These are phyloP conservation scores for Jasminum sambac DNA, from an alignment of 257 asterid genomes.

Conservation along the genomic window DNA sequence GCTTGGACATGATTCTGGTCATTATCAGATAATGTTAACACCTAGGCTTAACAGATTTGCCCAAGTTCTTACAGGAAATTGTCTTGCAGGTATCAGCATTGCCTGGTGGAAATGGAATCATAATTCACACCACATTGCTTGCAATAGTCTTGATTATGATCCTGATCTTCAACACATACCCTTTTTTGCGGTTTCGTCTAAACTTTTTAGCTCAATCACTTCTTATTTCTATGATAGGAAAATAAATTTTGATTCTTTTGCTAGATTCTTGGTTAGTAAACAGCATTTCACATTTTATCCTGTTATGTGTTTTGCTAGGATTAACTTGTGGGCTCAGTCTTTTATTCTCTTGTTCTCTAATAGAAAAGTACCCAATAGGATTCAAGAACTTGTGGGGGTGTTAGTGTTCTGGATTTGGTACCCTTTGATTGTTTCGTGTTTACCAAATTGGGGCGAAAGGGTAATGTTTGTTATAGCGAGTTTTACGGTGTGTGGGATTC, in stretches of 20 bases:
- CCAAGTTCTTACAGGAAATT: slow-evolving; percentile 64
- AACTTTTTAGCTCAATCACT: slow-evolving; percentile 57
- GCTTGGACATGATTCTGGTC: slow-evolving; percentile 94
- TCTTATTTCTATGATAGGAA: slow-evolving; percentile 56
- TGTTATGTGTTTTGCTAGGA: slow-evolving; percentile 74
- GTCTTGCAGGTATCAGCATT: slow-evolving; percentile 81
- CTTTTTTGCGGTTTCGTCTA: slow-evolving; percentile 69
- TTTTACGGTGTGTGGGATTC: slow-evolving; percentile 61
- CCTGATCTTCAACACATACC: slow-evolving; percentile 93
- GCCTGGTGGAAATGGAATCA: slow-evolving; percentile 93
- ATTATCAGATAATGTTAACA: slow-evolving; percentile 59
- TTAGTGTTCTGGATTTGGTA: slow-evolving; percentile 82
- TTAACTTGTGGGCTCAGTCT: slow-evolving; percentile 72
- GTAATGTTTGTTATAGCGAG: slow-evolving; percentile 54
- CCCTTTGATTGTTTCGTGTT: slow-evolving; percentile 64
- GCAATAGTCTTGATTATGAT: slow-evolving; percentile 81
- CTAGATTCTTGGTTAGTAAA: slow-evolving; percentile 58
- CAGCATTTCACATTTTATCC: slow-evolving; percentile 92
- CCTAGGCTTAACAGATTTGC: slow-evolving; percentile 45
- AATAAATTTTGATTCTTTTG: slow-evolving; percentile 50
- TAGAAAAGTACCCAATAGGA: slow-evolving; percentile 49
- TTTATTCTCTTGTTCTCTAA: slow-evolving; percentile 50
- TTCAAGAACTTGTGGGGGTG: slow-evolving; percentile 59
- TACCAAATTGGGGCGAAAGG: slow-evolving; percentile 71
- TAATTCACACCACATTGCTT: slow-evolving; percentile 87